Percentiles rank a stretch among this genome's conserved stretches.
phyloP scores from a whole-genome alignment of 2,329 filamentous ascomycete species.

The Aspergillus pseudoglaucus region DNA sequence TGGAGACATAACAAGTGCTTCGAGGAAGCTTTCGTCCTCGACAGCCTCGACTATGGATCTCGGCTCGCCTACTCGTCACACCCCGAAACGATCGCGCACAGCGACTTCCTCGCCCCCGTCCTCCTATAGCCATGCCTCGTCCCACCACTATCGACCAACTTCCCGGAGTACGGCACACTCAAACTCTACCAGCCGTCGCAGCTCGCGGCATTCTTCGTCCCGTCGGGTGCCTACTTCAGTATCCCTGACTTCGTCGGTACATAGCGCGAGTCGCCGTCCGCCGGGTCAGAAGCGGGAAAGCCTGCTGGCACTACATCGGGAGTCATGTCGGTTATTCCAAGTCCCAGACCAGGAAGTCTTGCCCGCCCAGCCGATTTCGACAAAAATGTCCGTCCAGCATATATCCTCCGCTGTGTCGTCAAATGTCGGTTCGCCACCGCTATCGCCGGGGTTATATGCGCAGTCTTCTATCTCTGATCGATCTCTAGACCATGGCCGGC shows the following conservation, averaged over 20 bases:
- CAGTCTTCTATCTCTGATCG: slow-evolving; percentile 5
- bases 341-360: not conserved
- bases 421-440: slow-evolving; percentile 9
- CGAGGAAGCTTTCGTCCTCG: not conserved
- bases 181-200: slow-evolving; percentile 20
- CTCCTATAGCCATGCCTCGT: slow-evolving; percentile 10
- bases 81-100: slow-evolving; percentile 16
- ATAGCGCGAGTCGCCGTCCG: slow-evolving; percentile 8
- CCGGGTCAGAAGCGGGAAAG: slow-evolving; percentile 25
- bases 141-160: slow-evolving; percentile 23
- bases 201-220: slow-evolving; percentile 22
- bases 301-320: slow-evolving; percentile 33
- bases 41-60: not conserved
- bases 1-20: slow-evolving; percentile 1
- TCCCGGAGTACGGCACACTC: slow-evolving; percentile 29
- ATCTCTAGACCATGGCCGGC: not conserved
- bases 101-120: slow-evolving; percentile 26
- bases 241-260: slow-evolving; percentile 19
- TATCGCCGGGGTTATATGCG: slow-evolving; percentile 5
- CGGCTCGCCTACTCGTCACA: slow-evolving; percentile 3
- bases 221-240: slow-evolving; percentile 18
- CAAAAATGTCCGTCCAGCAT: not conserved
- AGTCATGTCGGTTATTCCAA: slow-evolving; percentile 37
- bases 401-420: slow-evolving; percentile 6
- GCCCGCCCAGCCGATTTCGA: slow-evolving; percentile 3